Evolutionary conservation across 441 rosid species (phyloP).

Genomic region (Breynia disticha): DNA sequence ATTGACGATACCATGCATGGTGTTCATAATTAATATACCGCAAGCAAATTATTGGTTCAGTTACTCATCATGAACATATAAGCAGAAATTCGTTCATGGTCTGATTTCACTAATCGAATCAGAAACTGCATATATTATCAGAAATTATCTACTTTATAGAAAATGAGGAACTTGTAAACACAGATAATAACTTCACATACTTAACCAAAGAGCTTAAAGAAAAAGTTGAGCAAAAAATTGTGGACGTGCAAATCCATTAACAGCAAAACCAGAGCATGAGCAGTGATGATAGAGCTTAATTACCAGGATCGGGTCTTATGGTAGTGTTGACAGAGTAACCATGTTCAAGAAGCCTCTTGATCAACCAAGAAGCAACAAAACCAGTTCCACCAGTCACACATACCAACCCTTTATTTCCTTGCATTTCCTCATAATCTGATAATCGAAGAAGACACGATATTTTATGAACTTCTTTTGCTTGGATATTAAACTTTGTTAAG

Average conservation of each 20-base stretch:
- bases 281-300: neutral
- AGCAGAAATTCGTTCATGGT: no score
- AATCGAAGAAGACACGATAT: no score
- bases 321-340: slow-evolving; percentile 58
- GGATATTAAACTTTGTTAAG: no score
- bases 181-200: no score
- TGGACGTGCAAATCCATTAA: neutral
- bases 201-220: neutral
- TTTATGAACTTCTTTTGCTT: no score
- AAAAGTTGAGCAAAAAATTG: neutral
- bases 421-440: slow-evolving; percentile 10
- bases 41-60: no score
- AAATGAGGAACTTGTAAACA: no score
- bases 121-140: no score
- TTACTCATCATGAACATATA: no score
- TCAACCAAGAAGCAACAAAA: slow-evolving; percentile 47
- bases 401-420: slow-evolving; percentile 28
- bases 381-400: slow-evolving; percentile 66
- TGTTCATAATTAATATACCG: no score
- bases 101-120: no score
- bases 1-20: neutral
- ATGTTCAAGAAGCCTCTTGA: slow-evolving; percentile 46
- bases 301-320: slow-evolving; percentile 40
- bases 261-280: neutral
- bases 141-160: no score